These are phyloP conservation scores for Blechomonas ayalai DNA, from an alignment of 208 protist genomes.

Conservation along the genomic window DNA sequence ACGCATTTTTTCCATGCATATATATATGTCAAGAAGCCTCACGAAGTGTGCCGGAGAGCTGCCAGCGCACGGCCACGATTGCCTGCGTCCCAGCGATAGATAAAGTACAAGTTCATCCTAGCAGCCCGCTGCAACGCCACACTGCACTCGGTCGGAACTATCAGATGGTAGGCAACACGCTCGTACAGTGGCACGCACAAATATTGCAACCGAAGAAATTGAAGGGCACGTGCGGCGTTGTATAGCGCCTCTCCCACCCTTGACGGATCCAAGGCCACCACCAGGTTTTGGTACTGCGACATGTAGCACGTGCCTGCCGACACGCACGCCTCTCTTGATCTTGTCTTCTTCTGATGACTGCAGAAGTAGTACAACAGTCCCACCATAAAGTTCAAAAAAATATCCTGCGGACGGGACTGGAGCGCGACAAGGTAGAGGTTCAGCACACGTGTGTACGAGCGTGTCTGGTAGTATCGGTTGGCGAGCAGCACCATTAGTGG, in stretches of 20 bases:
- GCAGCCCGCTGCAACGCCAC: conserved; percentile 59
- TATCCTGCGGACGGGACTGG: conserved; percentile 43
- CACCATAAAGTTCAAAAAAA: conserved; percentile 70
- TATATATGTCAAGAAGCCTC: no score
- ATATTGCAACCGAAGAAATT: conserved; percentile 61
- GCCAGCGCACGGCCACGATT: conserved; percentile 48
- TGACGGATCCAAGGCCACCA: conserved; percentile 26
- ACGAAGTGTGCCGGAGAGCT: conserved; percentile 24
- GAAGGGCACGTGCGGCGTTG: conserved; percentile 75
- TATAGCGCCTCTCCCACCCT: conserved; percentile 69
- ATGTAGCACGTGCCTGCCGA: conserved; percentile 75
- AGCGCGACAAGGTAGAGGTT: conserved; percentile 69
- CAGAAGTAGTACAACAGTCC: conserved; percentile 63
- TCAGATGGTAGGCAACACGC: conserved; percentile 51
- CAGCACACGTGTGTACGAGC: conserved; percentile 64
- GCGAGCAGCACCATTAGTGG: conserved; percentile 61
- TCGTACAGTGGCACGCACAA: conserved; percentile 76
- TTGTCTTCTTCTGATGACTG: conserved; percentile 71
- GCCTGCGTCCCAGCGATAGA: conserved; percentile 58
- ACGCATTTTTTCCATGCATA: no score
- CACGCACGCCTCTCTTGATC: conserved; percentile 53
- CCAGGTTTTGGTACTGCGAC: conserved; percentile 48
- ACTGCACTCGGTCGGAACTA: conserved; percentile 55
- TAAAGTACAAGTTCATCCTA: conserved; percentile 71
- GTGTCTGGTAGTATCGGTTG: conserved; percentile 67